Base-by-base conservation (phyloP, 345 rosid genomes). In the Lagerstroemia speciosa region DNA sequence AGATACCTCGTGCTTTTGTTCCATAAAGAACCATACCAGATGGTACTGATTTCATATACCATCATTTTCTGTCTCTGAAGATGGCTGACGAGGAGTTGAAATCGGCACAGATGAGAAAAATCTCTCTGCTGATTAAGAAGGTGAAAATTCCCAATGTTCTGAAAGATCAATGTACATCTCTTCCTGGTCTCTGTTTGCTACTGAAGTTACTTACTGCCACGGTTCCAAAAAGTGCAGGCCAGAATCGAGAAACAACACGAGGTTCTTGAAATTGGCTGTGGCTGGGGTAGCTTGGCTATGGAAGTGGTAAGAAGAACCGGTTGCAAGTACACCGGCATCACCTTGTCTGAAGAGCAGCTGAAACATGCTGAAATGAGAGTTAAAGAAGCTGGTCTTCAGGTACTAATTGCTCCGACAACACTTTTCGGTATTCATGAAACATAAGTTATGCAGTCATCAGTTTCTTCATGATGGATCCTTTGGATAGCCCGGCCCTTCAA, bases 271-370 rank as follows among this genome's bases (percentile, higher is more conserved):
- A 87, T 93, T 52, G 98, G 98, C 34, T 86, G 85, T 32, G 98
- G 98, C 29, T 93, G 98, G 98, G 98, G 98, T 74, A 78, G 89
- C 61, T 82, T 91, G 27, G 98, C 95, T 41, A 84, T 93, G 40
- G 93, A 93, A 81, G 83, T 88, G 64, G 98, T 93, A 66, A 84
- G 75, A 81, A 81, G 78, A 82, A 93, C 96, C 17, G 93, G 95
- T 69, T 93, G 98, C 81, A 85, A 69, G 74, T 91, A 93, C 74
- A 91, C 97, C 0, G 97, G 97, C 66, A 86, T 93, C 66, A 89
- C 97, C 11, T 71, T 93, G 10, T 93, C 97, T 6, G 76, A 80
- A 60, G 90, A 91, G 77, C 97, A 91, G 34, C 84, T 91, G 41
- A 86, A 80, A 62, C 86, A 74, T 72, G 96, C 91, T 17, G 88